Evolutionary conservation across 331 rosid species (phyloP).

Genomic region (Pyrus hybrid): DNA sequence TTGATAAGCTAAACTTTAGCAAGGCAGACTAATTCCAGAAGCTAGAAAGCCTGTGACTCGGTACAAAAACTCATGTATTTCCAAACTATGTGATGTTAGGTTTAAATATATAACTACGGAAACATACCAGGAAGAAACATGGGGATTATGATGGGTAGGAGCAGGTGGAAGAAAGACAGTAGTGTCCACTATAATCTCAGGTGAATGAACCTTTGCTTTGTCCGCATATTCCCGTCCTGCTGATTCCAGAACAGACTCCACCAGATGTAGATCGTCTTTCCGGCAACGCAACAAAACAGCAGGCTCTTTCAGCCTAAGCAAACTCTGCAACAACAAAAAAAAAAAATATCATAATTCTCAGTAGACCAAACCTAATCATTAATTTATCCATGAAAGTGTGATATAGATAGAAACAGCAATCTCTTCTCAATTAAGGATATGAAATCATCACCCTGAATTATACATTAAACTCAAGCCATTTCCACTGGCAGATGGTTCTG

Average conservation of each 20-base stretch:
- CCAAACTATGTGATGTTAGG: background rate
- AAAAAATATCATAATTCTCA: background rate
- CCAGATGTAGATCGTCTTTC: constrained; percentile 53
- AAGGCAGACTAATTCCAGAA: background rate
- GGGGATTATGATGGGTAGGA: constrained; percentile 60
- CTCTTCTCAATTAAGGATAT: background rate
- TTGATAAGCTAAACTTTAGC: constrained; percentile 11
- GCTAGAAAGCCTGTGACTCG: background rate
- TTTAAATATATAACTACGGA: background rate
- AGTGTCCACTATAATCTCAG: constrained; percentile 70
- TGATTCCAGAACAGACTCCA: constrained; percentile 58
- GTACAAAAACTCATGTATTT: background rate
- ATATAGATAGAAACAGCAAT: background rate
- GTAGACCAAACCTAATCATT: background rate
- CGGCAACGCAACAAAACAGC: constrained; percentile 91
- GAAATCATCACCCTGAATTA: background rate
- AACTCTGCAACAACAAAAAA: constrained; percentile 44
- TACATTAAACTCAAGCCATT: background rate
- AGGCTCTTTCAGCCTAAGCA: constrained; percentile 92
- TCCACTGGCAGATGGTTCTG: background rate
- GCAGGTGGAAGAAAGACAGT: constrained; percentile 77
- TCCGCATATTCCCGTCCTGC: constrained; percentile 84
- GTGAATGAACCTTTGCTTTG: constrained; percentile 58
- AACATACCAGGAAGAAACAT: constrained; percentile 65
- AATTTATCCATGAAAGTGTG: background rate